Conservation (phyloP, 192 early-diverging fungal genomes). For the Cetraspora pellucida region DNA sequence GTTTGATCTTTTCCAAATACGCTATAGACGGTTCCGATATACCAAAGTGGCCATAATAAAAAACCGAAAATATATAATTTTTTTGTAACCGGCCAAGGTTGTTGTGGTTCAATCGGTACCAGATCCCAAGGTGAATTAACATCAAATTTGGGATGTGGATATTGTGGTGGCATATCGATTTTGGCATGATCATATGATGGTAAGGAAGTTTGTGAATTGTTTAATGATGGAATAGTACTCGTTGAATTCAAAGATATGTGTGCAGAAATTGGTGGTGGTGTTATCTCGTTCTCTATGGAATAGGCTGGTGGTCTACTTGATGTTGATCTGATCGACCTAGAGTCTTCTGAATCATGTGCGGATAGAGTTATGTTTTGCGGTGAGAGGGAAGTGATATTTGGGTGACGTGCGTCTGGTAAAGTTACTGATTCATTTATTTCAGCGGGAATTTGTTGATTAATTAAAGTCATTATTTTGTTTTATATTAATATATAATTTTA, state of each 20-base stretch:
- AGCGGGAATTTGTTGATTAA: too few relatives aligned
- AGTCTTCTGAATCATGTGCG: too few relatives aligned
- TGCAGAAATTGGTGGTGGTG: background rate
- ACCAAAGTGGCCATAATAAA: constrained; percentile 26
- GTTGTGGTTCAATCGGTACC: background rate
- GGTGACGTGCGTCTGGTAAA: too few relatives aligned
- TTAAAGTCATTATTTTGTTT: too few relatives aligned
- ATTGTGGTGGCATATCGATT: constrained; percentile 11
- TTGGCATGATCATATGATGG: constrained; percentile 6
- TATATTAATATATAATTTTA: too few relatives aligned
- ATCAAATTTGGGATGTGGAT: background rate
- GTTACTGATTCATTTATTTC: too few relatives aligned
- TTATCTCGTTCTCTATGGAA: too few relatives aligned
- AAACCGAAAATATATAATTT: constrained; percentile 18
- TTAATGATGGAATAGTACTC: background rate
- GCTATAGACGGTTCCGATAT: background rate
- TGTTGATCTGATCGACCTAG: too few relatives aligned
- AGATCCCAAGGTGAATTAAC: background rate
- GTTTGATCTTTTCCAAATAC: constrained; percentile 13
- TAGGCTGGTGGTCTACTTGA: too few relatives aligned
- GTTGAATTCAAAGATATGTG: background rate
- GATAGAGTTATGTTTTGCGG: too few relatives aligned
- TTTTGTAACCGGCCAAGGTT: constrained; percentile 17
- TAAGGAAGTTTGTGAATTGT: background rate
- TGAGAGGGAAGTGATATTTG: too few relatives aligned